phyloP scores from a whole-genome alignment of 768 basidiomycete genomes.

The Auriscalpium microsporum region DNA sequence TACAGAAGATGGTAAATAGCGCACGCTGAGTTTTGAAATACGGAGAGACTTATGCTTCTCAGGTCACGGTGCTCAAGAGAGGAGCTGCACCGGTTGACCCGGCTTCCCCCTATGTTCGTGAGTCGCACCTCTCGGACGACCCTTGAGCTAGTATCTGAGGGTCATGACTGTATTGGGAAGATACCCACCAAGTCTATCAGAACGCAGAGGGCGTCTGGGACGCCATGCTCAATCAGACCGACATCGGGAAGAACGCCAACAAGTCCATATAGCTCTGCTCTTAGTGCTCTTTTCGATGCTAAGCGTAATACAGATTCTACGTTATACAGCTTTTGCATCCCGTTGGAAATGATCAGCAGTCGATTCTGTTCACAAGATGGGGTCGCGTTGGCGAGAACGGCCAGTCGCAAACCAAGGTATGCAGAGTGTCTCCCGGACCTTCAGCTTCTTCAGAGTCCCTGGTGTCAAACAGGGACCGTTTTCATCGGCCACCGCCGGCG shows the following conservation, averaged over 20 bases:
- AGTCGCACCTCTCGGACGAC: slow-evolving; percentile 16
- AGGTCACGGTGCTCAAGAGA: slow-evolving; percentile 42
- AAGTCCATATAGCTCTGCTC: slow-evolving; percentile 29
- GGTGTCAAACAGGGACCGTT: slow-evolving; percentile 39
- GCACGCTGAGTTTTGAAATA: neutral
- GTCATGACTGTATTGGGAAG: slow-evolving; percentile 19
- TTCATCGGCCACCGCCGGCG: slow-evolving; percentile 26
- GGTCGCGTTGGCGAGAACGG: slow-evolving; percentile 56
- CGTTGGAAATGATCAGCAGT: slow-evolving; percentile 28
- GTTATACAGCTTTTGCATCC: slow-evolving; percentile 50
- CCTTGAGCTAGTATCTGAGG: too few relatives aligned
- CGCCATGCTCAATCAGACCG: slow-evolving; percentile 56
- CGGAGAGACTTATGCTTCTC: slow-evolving; percentile 1
- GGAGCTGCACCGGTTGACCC: slow-evolving; percentile 52
- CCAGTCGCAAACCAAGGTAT: slow-evolving; percentile 39
- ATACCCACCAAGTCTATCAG: slow-evolving; percentile 42
- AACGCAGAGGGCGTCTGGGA: slow-evolving; percentile 41
- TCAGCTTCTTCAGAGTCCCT: neutral
- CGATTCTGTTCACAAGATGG: slow-evolving; percentile 45
- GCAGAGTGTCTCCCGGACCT: neutral
- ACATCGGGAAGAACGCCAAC: slow-evolving; percentile 40
- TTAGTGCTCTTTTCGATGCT: neutral
- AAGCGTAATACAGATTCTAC: slow-evolving; percentile 36
- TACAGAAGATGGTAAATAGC: slow-evolving; percentile 36
- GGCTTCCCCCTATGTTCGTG: slow-evolving; percentile 35